A percentile compares a stretch with the other conserved stretches of the same genome.
Evolutionary conservation across 257 asterid species (phyloP).

Genomic region (Solanum lignicaule): DNA sequence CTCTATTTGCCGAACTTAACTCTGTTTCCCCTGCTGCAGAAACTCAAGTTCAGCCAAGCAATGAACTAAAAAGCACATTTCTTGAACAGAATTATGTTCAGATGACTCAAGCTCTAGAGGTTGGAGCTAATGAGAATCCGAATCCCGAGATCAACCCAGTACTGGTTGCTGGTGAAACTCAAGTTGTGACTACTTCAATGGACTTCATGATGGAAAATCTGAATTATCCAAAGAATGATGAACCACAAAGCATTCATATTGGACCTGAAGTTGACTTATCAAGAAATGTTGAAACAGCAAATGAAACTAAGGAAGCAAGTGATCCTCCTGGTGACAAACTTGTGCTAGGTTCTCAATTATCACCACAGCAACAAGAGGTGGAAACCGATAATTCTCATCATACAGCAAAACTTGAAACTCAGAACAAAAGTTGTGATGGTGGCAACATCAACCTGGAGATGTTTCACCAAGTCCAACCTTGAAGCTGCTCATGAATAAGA

Average conservation of each 20-base stretch:
- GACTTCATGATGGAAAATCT: slow-evolving; percentile 25
- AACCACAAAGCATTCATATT: neutral
- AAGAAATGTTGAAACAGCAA: slow-evolving; percentile 8
- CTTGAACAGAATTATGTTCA: slow-evolving; percentile 6
- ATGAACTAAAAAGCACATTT: slow-evolving; percentile 9
- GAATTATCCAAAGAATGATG: slow-evolving; percentile 1
- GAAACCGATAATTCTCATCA: slow-evolving; percentile 17
- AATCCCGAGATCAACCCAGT: slow-evolving; percentile 25
- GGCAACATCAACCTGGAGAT: slow-evolving; percentile 3
- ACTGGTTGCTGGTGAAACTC: slow-evolving; percentile 28
- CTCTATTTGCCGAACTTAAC: neutral
- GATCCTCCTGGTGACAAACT: neutral
- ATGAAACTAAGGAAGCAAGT: neutral
- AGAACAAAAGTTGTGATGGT: slow-evolving; percentile 5
- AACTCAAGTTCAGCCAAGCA: neutral
- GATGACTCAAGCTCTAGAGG: slow-evolving; percentile 5
- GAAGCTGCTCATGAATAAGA: neutral
- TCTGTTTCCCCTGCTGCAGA: slow-evolving; percentile 1
- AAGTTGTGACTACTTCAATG: slow-evolving; percentile 20
- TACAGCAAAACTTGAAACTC: slow-evolving; percentile 8
- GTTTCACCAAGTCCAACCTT: neutral
- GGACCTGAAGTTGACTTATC: slow-evolving; percentile 8
- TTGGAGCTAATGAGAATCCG: neutral
- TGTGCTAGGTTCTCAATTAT: slow-evolving; percentile 8
- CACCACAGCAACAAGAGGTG: slow-evolving; percentile 2